phyloP scores from a whole-genome alignment of 2,329 filamentous ascomycete species.

The Dichotomopilus funicola region DNA sequence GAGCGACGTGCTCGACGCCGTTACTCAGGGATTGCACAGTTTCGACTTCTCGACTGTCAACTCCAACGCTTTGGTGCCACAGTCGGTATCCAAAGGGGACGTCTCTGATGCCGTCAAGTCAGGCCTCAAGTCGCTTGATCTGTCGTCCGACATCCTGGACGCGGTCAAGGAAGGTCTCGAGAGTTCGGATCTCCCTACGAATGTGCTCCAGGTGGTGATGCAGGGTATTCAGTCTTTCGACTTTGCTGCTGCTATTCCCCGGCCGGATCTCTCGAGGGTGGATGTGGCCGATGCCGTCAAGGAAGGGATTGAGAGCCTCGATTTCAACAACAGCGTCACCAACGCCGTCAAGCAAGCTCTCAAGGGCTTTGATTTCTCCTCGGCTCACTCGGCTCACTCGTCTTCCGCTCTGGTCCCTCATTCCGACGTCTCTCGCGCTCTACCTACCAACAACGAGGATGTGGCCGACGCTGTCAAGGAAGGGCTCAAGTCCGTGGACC shows the following conservation, averaged over 20 bases:
- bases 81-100: conserved; percentile 19
- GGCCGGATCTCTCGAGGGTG: conserved; percentile 15
- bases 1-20: conserved; percentile 23
- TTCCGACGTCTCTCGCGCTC: background rate
- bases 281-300: conserved; percentile 23
- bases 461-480: conserved; percentile 22
- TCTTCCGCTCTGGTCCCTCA: conserved; percentile 20
- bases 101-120: conserved; percentile 22
- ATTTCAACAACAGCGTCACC: conserved; percentile 10
- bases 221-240: conserved; percentile 25
- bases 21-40: conserved; percentile 20
- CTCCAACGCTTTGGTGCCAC: conserved; percentile 19
- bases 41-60: conserved; percentile 21
- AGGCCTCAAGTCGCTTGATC: conserved; percentile 29
- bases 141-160: conserved; percentile 23
- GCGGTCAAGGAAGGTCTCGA: conserved; percentile 22
- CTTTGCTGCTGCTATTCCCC: conserved; percentile 16
- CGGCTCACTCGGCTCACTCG: background rate
- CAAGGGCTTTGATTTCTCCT: conserved; percentile 24
- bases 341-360: conserved; percentile 19
- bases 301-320: conserved; percentile 22
- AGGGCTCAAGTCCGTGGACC: conserved; percentile 28
- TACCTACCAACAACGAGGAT: conserved; percentile 6
- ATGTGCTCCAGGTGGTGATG: conserved; percentile 18
- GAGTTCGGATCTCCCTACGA: conserved; percentile 22